A percentile compares a stretch with the other conserved stretches of the same genome.
phyloP scores from a whole-genome alignment of 768 basidiomycete genomes.

The Tylopilus plumbeoviolaceoides region DNA sequence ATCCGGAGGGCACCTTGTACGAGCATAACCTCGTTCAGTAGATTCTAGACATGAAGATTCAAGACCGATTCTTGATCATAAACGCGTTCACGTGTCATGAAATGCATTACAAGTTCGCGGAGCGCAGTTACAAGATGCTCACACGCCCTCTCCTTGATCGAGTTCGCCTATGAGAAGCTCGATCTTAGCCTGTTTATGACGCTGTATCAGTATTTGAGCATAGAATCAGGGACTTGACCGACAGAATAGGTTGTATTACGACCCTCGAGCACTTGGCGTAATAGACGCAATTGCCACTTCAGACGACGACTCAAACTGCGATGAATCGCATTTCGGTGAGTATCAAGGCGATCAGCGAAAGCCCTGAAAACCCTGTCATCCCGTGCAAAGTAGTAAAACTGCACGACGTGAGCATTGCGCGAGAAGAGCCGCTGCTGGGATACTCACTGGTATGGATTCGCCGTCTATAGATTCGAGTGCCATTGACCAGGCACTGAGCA shows the following conservation, averaged over 20 bases:
- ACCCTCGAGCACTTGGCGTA: slow-evolving; percentile 63
- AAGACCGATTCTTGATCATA: neutral
- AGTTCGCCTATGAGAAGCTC: slow-evolving; percentile 58
- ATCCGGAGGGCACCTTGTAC: slow-evolving; percentile 75
- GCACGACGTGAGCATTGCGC: neutral
- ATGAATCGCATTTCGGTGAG: slow-evolving; percentile 44
- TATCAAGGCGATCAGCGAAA: slow-evolving; percentile 43
- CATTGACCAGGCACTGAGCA: slow-evolving; percentile 78
- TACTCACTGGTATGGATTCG: slow-evolving; percentile 68
- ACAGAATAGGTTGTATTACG: slow-evolving; percentile 65
- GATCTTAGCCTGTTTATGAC: slow-evolving; percentile 49
- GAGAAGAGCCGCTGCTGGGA: neutral
- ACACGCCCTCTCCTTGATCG: slow-evolving; percentile 59
- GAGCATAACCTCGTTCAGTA: slow-evolving; percentile 40
- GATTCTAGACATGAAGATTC: neutral
- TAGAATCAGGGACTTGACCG: slow-evolving; percentile 4
- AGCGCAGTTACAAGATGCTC: slow-evolving; percentile 7
- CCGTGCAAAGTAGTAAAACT: slow-evolving; percentile 89
- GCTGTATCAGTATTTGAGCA: slow-evolving; percentile 2
- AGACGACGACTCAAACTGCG: slow-evolving; percentile 50
- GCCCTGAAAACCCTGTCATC: slow-evolving; percentile 83
- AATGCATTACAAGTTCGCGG: slow-evolving; percentile 2
- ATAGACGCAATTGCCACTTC: slow-evolving; percentile 65
- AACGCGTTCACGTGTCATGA: neutral
- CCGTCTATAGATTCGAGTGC: slow-evolving; percentile 55